Evolutionary conservation across 257 asterid genomes (phyloP).

Genomic region (Ocimum tenuiflorum): DNA sequence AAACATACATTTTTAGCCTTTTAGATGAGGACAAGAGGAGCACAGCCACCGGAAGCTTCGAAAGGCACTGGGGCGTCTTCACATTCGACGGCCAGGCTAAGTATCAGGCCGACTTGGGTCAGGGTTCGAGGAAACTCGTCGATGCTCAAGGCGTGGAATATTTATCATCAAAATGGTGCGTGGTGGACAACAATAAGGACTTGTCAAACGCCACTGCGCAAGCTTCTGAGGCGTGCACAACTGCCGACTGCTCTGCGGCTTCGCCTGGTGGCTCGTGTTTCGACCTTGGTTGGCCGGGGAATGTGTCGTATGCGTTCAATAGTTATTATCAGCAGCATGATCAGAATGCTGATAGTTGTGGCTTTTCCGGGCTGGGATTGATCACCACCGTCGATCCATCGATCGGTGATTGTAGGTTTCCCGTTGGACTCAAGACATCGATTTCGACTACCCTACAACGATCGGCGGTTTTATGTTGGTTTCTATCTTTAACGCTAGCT

Average conservation of each 20-base stretch:
- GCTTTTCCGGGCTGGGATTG: slow-evolving; percentile 71
- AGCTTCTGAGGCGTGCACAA: slow-evolving; percentile 56
- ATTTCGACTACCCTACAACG: slow-evolving; percentile 25
- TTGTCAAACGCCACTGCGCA: slow-evolving; percentile 43
- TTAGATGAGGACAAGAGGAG: slow-evolving; percentile 72
- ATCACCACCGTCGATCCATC: slow-evolving; percentile 85
- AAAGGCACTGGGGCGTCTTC: slow-evolving; percentile 86
- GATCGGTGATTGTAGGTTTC: slow-evolving; percentile 46
- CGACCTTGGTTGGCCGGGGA: slow-evolving; percentile 69
- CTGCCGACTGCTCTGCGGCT: slow-evolving; percentile 59
- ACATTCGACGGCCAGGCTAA: slow-evolving; percentile 90
- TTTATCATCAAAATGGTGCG: slow-evolving; percentile 79
- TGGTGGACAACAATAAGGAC: slow-evolving; percentile 63
- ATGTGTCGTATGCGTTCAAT: slow-evolving; percentile 72
- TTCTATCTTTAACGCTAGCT: slow-evolving; percentile 21
- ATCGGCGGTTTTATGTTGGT: slow-evolving; percentile 20
- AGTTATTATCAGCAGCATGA: slow-evolving; percentile 69
- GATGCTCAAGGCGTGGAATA: slow-evolving; percentile 63
- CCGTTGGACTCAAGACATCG: slow-evolving; percentile 47
- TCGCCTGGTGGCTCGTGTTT: slow-evolving; percentile 64
- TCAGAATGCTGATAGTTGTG: slow-evolving; percentile 56
- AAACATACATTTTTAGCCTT: slow-evolving; percentile 56
- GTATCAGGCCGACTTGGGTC: slow-evolving; percentile 52
- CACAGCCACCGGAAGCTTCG: slow-evolving; percentile 46
- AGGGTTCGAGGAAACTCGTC: slow-evolving; percentile 42